Evolutionary conservation across 2,329 filamentous ascomycete species (phyloP), one percentile per base, ranked within the genome.

Genomic region (Pestalotiopsis sp.): DNA sequence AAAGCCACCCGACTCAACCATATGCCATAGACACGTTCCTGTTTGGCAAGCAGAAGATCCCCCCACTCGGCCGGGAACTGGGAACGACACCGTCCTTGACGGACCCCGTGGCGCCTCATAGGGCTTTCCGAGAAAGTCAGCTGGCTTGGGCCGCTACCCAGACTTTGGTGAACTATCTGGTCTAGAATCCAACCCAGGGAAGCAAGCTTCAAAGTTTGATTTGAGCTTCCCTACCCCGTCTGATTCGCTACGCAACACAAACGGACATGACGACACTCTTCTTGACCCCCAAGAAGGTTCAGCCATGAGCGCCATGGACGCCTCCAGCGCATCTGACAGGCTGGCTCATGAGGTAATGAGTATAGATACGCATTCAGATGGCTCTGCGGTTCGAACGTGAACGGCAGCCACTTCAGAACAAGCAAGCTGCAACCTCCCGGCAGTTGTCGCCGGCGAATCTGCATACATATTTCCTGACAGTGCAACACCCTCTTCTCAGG

Each of bases 191-290:
- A 20, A 59, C 23, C 23, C 57, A 36, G 57, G 57, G 57, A 59
- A 59, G 57, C 57, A 59, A 59, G 57, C 57, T 27, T 59, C 57
- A 59, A 59, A 59, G 57, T 59, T 59, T 59, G 23, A 59, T 59
- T 36, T 59, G 57, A 59, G 57, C 12, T 36, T 13, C 57, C 45
- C 45, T 52, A 52, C n/a, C 45, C 20, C 45, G 17, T 52, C 45
- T 52, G 45, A 52, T 52, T 52, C 45, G 45, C 45, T 52, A 5
- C 17, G 17, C 45, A 39, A 39, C 59, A 36, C 59, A 62, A 39
- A 27, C 31, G 14, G 17, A 39, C 25, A 62, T 39, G 59, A 62
- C 59, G 59, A 62, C 59, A 62, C 59, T 38, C 38, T 62, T n/a
- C 17, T 23, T 39, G 38, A 36, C 14, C 11, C 13, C 59, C n/a